phyloP scores from a whole-genome alignment of 441 rosid genomes.

The Daphne laureola region DNA sequence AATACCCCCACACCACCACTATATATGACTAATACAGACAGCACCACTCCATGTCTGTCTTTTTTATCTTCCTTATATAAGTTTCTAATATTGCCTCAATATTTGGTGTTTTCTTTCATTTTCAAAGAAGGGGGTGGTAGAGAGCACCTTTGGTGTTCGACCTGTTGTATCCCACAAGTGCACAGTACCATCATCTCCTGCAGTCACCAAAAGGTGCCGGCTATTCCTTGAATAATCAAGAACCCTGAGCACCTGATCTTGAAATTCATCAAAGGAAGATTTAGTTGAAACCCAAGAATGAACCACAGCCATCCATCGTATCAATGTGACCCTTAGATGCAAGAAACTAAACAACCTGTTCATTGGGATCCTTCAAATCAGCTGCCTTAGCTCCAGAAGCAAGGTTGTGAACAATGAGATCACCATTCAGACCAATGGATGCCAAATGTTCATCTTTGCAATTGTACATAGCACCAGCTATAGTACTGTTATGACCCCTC shows the following conservation, averaged over 20 bases:
- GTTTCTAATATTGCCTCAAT: no score
- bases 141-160: conserved; percentile 74
- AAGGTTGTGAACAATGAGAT: conserved; percentile 89
- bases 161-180: conserved; percentile 96
- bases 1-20: no score
- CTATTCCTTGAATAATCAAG: conserved; percentile 90
- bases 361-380: conserved; percentile 87
- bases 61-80: no score
- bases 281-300: conserved; percentile 26
- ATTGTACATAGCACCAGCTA: conserved; percentile 88
- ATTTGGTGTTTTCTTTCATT: no score
- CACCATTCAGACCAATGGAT: conserved; percentile 79
- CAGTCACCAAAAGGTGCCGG: conserved; percentile 83
- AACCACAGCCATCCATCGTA: conserved; percentile 5
- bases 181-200: conserved; percentile 96
- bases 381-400: conserved; percentile 81
- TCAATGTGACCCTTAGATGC: conserved; percentile 10
- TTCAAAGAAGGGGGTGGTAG: conserved; percentile 1
- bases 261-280: conserved; percentile 33
- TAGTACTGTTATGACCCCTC: conserved; percentile 80
- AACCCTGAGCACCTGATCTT: conserved; percentile 93
- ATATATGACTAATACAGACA: no score
- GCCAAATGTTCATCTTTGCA: conserved; percentile 98
- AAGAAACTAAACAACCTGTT: conserved; percentile 72
- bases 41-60: no score